Evolutionary conservation across 257 asterid species (phyloP), one percentile per base, ranked within the genome.

Genomic region (Plantago ovata): DNA sequence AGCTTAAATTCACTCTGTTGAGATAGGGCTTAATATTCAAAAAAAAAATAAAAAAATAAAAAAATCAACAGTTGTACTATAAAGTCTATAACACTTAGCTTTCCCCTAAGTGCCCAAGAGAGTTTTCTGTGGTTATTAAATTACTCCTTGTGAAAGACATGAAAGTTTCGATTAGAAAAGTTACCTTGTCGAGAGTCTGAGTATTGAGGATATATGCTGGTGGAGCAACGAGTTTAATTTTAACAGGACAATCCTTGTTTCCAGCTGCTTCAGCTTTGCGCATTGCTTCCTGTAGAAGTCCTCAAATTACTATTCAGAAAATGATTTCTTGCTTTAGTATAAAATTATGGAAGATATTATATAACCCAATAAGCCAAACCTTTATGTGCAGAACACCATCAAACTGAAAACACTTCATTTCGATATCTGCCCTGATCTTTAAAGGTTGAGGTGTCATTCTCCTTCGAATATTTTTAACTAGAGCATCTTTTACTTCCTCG

Each of bases 261-360:
- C 98, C 98, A 56, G 95, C 95, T 71, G 95, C 96, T 81, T 92
- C 98, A 65, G 98, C 96, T 81, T 85, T 92, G 38, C 95, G 89
- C 98, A 92, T 92, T 10, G 98, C 98, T 28, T 77, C 96, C 98
- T 92, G 72, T 49, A 66, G 64, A 69, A 54, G 53, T 55, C 62
- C 61, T 60, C 53, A 57, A 21, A 62, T 62, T 32, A 69, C 48
- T 50, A 63, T n/a, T 62, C 18, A 38, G 41, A 47, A 57, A 54
- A 23, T 44, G 12, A 46, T 14, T 64, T 23, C 41, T 23, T 36
- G 45, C 61, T 24, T 38, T 6, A 50, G 20, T 11, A 43, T 1
- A 12, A 48, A 10, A 56, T 15, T 23, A 1, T 38, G 23, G 28
- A 39, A 64, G n/a, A n/a, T n/a, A 21, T 13, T 15, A 23, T 55